Base-by-base conservation (phyloP, 1,284 basidiomycete genomes). In the Ustilago loliicola region DNA sequence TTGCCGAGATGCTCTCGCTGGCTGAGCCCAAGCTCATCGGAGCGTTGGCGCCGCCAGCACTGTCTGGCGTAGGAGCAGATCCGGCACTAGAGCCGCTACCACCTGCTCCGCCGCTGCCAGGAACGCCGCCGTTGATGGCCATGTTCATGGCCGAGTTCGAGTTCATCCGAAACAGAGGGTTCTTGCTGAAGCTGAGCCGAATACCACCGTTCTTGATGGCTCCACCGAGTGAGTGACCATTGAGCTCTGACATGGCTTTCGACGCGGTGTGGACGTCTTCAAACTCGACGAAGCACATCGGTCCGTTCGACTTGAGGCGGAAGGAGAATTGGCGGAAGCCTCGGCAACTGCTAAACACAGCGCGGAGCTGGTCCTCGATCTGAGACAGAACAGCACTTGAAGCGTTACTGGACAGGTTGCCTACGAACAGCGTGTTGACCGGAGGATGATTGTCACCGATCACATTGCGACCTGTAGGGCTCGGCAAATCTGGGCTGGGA, bases 251-350 rank as follows among this genome's bases (percentile, higher is more conserved):
- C 86, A 98, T 89, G 17, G 95, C 94, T 86, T 91, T 91, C 4
- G 93, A 91, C 2, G 96, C 96, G 81, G 89, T 91, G 11, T 89
- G 87, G 25, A 98, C 94, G 85, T 95, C 94, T 75, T 96, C 94
- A 80, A 98, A 98, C 92, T 96, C 86, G 50, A 86, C 80, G 67
- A 98, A 97, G 87, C 95, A 98, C 96, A 97, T 97, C 4, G 95
- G 95, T 1, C 95, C 94, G 80, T 95, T 96, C 84, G 91, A 93
- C 89, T 99, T 99, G 86, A 96, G 94, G 67, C 95, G 90, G 89
- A 95, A 98, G 81, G 93, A 95, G 79, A 99, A 90, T 82, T 96
- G 93, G 66, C 94, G 92, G 88, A 92, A 99, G 4, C 96, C 96
- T 1, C 91, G 90, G 48, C 92, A 92, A 40, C 89, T 89, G 47